Percentiles rank a stretch among this genome's conserved stretches.
phyloP scores from a whole-genome alignment of 371 early-diverging fungal species.

The Apophysomyces trapeziformis region DNA sequence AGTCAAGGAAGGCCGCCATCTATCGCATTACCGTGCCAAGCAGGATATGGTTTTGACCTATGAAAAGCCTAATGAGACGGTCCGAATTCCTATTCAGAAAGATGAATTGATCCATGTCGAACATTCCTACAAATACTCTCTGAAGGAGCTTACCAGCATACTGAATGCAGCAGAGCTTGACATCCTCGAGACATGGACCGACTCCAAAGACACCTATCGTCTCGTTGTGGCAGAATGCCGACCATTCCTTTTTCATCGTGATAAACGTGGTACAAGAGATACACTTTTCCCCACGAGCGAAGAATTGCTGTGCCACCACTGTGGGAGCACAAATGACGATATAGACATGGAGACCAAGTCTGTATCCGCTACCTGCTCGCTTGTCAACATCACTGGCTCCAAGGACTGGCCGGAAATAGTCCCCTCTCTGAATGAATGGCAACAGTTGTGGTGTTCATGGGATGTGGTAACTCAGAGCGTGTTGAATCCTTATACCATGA shows the following conservation, averaged over 20 bases:
- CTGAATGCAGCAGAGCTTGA: conserved; percentile 60
- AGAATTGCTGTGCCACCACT: neutral
- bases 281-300: conserved; percentile 20
- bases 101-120: conserved; percentile 90
- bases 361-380: neutral
- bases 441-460: conserved; percentile 82
- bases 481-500: conserved; percentile 57
- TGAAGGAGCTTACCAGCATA: conserved; percentile 60
- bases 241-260: conserved; percentile 59
- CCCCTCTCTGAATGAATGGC: conserved; percentile 71
- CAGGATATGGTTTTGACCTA: conserved; percentile 54
- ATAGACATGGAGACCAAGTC: conserved; percentile 1
- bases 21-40: conserved; percentile 74
- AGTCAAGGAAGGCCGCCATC: conserved; percentile 75
- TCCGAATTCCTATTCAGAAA: conserved; percentile 49
- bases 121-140: conserved; percentile 84
- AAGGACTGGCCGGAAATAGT: conserved; percentile 38
- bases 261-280: conserved; percentile 15
- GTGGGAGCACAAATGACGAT: neutral
- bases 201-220: conserved; percentile 64
- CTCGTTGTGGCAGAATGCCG: conserved; percentile 78
- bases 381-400: conserved; percentile 11
- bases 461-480: conserved; percentile 71
- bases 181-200: conserved; percentile 65
- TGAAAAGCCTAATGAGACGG: conserved; percentile 27